Percentiles rank a stretch among this genome's conserved stretches.
Conservation (phyloP, 331 rosid species). For the Dryas integrifolia region DNA sequence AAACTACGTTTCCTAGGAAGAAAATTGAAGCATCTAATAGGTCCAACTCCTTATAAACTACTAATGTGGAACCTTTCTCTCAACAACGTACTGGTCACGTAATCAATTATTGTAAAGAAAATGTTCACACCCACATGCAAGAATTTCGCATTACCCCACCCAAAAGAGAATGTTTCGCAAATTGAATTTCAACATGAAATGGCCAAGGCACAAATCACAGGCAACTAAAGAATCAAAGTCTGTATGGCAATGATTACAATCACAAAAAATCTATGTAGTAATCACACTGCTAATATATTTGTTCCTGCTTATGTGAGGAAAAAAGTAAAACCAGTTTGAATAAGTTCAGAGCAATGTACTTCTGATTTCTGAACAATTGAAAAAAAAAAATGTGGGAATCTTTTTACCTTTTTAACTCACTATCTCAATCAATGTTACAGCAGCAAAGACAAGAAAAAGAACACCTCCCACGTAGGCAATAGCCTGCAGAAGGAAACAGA, state of each 20-base stretch:
- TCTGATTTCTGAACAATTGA: not conserved
- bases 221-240: not conserved
- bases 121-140: too few relatives aligned
- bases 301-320: too few relatives aligned
- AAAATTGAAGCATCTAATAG: too few relatives aligned
- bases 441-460: slow-evolving; percentile 92
- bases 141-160: too few relatives aligned
- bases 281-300: too few relatives aligned
- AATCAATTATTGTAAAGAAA: too few relatives aligned
- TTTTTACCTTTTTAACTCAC: slow-evolving; percentile 35
- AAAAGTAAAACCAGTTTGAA: not conserved
- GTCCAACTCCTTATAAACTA: too few relatives aligned
- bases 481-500: slow-evolving; percentile 51
- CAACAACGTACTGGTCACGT: too few relatives aligned
- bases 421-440: slow-evolving; percentile 65
- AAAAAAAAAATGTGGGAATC: slow-evolving; percentile 7
- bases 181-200: not conserved
- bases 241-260: not conserved
- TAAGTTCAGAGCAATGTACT: slow-evolving; percentile 1
- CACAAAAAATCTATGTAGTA: too few relatives aligned
- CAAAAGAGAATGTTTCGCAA: not conserved
- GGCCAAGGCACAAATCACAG: not conserved
- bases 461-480: slow-evolving; percentile 84
- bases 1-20: too few relatives aligned
- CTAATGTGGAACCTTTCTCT: too few relatives aligned